Base-by-base conservation (phyloP, 2,329 filamentous ascomycete genomes). In the Metarhizium anisopliae region DNA sequence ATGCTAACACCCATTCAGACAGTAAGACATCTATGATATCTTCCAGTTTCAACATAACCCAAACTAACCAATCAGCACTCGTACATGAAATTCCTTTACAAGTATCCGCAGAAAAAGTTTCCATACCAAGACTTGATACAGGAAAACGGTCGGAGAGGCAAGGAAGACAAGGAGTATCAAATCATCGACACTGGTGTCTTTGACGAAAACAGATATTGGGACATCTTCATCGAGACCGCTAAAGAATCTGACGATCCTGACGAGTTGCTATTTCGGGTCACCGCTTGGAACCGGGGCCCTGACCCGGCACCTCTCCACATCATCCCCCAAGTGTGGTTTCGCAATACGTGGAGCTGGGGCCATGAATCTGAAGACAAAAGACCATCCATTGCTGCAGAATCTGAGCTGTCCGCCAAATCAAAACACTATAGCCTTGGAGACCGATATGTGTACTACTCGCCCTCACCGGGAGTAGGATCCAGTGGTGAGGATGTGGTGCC, bases 41-140 rank as follows among this genome's bases (percentile, higher is more conserved):
- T 43, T 6, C 43, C 29, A 3, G 20, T 6, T 49, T 20, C 18
- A 35, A 35, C 18, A 6, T n/a, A 47, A 14, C 20, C 11, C 6
- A 40, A 14, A 45, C 59, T 60, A 56, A 65, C 59, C 14, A 38
- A 42, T 35, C 69, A 92, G 89, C 92, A 96, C 73, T 95, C 93
- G 32, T 97, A 97, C 77, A 97, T 97, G 93, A 97, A 97, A 72
- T 95, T 86, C 67, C 85, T 97, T 62, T 97, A 97, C 82, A 97
- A 97, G 73, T 95, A 96, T 65, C 94, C 94, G 0, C 93, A 97
- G 73, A 82, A 81, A 64, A 84, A 86, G 60, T 97, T 97, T 66
- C 94, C 93, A 2, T 97, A 97, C 76, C 81, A 96, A 70, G 85
- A 96, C 61, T 77, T 97, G 50, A 76, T 95, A 61, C 77, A 89